Conservation (phyloP, 192 early-diverging fungal genomes). For the Coemansia sp. region DNA sequence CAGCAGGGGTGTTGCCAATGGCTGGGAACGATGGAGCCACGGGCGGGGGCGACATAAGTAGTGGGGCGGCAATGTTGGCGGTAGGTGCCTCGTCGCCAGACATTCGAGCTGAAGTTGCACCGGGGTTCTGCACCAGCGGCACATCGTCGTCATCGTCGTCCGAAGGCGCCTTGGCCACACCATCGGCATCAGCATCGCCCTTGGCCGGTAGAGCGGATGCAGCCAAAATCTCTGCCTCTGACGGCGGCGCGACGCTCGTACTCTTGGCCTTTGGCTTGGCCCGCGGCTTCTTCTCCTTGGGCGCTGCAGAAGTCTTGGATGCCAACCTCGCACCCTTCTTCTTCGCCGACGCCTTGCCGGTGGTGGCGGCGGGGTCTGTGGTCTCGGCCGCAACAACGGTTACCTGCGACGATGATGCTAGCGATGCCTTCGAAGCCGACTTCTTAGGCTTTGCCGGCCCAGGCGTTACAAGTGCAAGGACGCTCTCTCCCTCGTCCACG, state of each 20-base stretch:
- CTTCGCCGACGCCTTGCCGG: constrained; percentile 9
- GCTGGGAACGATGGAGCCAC: neutral
- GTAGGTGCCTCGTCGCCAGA: constrained; percentile 3
- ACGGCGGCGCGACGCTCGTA: constrained; percentile 4
- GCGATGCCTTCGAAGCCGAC: constrained; percentile 2
- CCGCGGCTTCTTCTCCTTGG: constrained; percentile 42
- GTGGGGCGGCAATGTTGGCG: neutral
- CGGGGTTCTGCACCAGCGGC: constrained; percentile 20
- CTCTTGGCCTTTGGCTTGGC: constrained; percentile 26
- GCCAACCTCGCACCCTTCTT: constrained; percentile 16
- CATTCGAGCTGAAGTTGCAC: neutral
- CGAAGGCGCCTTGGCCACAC: neutral
- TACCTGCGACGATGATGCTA: neutral
- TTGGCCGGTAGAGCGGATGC: neutral
- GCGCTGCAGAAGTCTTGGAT: constrained; percentile 12
- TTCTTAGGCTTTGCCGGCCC: constrained; percentile 5
- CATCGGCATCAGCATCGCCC: neutral
- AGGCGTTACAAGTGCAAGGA: neutral
- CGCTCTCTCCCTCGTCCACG: neutral
- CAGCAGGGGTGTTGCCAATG: neutral
- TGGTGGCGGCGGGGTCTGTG: neutral
- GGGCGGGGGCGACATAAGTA: constrained; percentile 14
- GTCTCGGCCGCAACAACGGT: neutral
- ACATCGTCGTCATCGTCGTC: constrained; percentile 8
- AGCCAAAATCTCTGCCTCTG: neutral